These are phyloP conservation scores for Cerrena zonata DNA, from an alignment of 1,284 basidiomycete genomes.

Conservation along the genomic window DNA sequence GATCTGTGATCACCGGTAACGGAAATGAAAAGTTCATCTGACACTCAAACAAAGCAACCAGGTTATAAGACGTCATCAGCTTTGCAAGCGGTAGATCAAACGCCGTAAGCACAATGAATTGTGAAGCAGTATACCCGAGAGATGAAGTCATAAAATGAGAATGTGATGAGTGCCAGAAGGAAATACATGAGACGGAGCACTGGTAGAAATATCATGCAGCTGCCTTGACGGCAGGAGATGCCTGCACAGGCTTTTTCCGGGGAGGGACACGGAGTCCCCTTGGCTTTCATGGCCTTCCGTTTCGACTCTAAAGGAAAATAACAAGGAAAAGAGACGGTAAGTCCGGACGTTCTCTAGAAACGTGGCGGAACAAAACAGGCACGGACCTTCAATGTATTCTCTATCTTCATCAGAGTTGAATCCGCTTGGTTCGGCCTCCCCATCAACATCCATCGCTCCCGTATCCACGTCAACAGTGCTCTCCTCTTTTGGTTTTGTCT, in stretches of 20 bases:
- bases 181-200: no score
- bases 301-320: conserved; percentile 50
- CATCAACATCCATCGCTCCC: conserved; percentile 26
- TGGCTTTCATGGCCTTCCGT: conserved; percentile 67
- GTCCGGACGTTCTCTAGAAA: background rate
- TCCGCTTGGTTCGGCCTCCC: conserved; percentile 25
- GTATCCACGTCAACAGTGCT: conserved; percentile 33
- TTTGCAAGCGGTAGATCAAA: no score
- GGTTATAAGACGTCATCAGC: no score
- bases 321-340: conserved; percentile 6
- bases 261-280: conserved; percentile 63
- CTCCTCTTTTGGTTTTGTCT: conserved; percentile 36
- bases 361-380: background rate
- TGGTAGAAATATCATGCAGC: conserved; percentile 15
- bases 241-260: conserved; percentile 28
- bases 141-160: no score
- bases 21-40: no score
- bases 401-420: conserved; percentile 72
- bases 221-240: conserved; percentile 13
- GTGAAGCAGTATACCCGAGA: no score
- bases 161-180: no score
- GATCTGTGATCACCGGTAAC: no score
- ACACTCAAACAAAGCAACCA: no score
- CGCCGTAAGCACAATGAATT: no score
- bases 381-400: conserved; percentile 59